Percentiles rank a stretch among this genome's conserved stretches.
phyloP scores from a whole-genome alignment of 2,329 filamentous ascomycete species.

The Penicillium sp. region DNA sequence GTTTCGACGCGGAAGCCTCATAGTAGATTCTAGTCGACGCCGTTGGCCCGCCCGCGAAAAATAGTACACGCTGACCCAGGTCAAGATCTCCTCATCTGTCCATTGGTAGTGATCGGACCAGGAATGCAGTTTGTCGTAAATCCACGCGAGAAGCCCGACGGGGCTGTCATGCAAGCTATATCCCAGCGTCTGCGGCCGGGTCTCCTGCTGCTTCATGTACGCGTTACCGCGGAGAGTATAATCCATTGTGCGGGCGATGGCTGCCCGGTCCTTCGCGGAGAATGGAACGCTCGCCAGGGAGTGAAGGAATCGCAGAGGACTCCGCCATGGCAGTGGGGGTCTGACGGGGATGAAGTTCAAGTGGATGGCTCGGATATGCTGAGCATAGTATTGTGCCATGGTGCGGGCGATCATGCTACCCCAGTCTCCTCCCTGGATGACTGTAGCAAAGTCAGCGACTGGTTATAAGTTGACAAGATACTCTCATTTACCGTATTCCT shows the following conservation, averaged over 20 bases:
- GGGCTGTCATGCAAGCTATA: constrained; percentile 66
- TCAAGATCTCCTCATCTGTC: constrained; percentile 70
- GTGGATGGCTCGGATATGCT: constrained; percentile 55
- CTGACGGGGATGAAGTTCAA: constrained; percentile 53
- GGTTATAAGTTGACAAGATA: not conserved
- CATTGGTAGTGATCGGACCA: constrained; percentile 70
- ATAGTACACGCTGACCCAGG: constrained; percentile 68
- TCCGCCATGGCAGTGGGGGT: constrained; percentile 47
- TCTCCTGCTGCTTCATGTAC: constrained; percentile 58
- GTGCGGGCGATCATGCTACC: constrained; percentile 59
- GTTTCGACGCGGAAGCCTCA: constrained; percentile 47
- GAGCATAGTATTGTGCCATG: constrained; percentile 56
- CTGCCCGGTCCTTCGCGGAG: constrained; percentile 22
- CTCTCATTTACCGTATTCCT: constrained; percentile 47
- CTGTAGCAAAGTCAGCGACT: constrained; percentile 11
- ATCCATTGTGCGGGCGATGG: constrained; percentile 19
- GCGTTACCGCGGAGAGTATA: constrained; percentile 31
- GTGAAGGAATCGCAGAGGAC: constrained; percentile 51
- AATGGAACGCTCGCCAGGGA: constrained; percentile 29
- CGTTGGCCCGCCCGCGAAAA: constrained; percentile 66
- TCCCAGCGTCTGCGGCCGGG: constrained; percentile 67
- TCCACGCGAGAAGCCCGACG: constrained; percentile 67
- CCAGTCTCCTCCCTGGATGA: constrained; percentile 65
- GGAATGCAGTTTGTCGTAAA: constrained; percentile 73
- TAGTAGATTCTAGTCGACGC: constrained; percentile 69